Evolutionary conservation across 495 filamentous ascomycete species (phyloP), one percentile per base, ranked within the genome.

Genomic region (Gamarada debralockiae): DNA sequence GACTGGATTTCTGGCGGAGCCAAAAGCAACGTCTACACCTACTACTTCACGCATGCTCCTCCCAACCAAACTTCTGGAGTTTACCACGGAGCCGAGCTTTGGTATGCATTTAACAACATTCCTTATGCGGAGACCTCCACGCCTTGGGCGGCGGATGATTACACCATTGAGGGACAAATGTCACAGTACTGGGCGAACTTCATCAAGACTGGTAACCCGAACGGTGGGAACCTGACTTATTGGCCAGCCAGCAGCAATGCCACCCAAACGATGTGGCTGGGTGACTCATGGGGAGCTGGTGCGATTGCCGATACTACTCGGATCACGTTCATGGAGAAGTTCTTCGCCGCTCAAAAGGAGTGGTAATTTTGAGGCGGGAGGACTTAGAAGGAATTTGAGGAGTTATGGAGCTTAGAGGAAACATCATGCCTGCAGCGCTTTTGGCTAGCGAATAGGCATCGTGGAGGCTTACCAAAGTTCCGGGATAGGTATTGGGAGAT

Each of bases 161-260:
- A 41, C 21, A 31, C 48, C 36, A 23, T 51, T 3, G 4, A 42
- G 34, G 21, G 7, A 10, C 9, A 14, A 20, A 42, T 51, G 36
- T 24, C 21, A 1, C 14, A n/a, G 7, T 51, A 51, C 38, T 51
- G 48, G 48, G 36, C 48, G 15, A 51, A 51, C 17, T 51, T 51
- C 48, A 42, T 42, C 17, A 51, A 51, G 36, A 51, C 48, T n/a
- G 48, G 48, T 34, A 42, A 51, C 36, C 48, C 48, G 22, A 51
- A 51, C 24, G 48, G 48, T 17, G 36, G 21, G 3, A 31, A 31
- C 12, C 22, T 51, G 0, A 29, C 37, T 34, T 27, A 17, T 7
- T 51, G 8, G 3, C 48, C 48, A 20, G 48, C 48, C 9, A 17
- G 7, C 10, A 6, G 6, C 4, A 46, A 46, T 46, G 15, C 17